Evolutionary conservation across 2,329 filamentous ascomycete species (phyloP).

Genomic region (Aureobasidium lini): DNA sequence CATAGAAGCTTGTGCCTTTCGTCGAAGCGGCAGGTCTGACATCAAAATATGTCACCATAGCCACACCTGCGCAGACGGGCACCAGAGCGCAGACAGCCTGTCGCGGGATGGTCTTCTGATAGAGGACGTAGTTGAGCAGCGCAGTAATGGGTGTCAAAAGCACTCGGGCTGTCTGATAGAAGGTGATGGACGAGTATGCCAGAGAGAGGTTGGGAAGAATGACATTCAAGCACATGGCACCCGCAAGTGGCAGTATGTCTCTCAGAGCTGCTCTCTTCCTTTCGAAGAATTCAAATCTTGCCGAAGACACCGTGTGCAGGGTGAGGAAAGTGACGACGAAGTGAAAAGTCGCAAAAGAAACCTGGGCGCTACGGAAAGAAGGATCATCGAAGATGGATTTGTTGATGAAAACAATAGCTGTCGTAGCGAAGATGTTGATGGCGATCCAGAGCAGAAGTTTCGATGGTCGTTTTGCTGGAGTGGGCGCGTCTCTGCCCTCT

Average conservation of each 20-base stretch:
- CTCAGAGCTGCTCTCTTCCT: slow-evolving; percentile 49
- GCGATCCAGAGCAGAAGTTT: slow-evolving; percentile 14
- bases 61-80: slow-evolving; percentile 58
- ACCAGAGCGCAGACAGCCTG: slow-evolving; percentile 48
- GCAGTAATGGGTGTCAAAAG: slow-evolving; percentile 60
- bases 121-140: slow-evolving; percentile 57
- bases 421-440: slow-evolving; percentile 15
- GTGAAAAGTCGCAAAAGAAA: slow-evolving; percentile 60
- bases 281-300: slow-evolving; percentile 51
- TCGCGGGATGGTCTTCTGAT: slow-evolving; percentile 48
- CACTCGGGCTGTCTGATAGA: slow-evolving; percentile 63
- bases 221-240: slow-evolving; percentile 62
- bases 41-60: slow-evolving; percentile 61
- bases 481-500: not conserved
- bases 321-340: slow-evolving; percentile 59
- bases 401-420: slow-evolving; percentile 16
- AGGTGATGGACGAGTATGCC: slow-evolving; percentile 60
- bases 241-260: slow-evolving; percentile 55
- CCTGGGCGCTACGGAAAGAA: slow-evolving; percentile 13
- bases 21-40: slow-evolving; percentile 36
- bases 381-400: slow-evolving; percentile 16
- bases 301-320: slow-evolving; percentile 54
- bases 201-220: slow-evolving; percentile 62
- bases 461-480: not conserved
- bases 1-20: slow-evolving; percentile 51